phyloP scores from a whole-genome alignment of 2,329 filamentous ascomycete species.

The Fusarium subglutinans region DNA sequence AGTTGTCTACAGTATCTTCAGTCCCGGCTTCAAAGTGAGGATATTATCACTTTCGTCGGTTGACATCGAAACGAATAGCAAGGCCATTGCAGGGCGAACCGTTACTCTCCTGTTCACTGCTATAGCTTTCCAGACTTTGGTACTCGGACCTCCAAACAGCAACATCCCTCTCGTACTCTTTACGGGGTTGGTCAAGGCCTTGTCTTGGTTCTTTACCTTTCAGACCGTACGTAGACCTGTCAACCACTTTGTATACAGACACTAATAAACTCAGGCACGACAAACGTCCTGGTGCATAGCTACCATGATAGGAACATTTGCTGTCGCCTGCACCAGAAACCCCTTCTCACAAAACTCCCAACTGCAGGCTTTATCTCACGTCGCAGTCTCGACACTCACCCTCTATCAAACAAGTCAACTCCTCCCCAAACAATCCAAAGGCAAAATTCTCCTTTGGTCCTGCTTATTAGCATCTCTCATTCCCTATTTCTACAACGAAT shows the following conservation, averaged over 20 bases:
- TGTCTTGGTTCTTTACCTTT: constrained; percentile 49
- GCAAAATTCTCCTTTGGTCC: constrained; percentile 43
- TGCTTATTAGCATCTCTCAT: constrained; percentile 45
- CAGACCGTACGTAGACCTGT: constrained; percentile 41
- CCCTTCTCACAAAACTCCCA: constrained; percentile 43
- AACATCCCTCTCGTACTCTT: constrained; percentile 23
- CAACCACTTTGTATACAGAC: rapidly evolving
- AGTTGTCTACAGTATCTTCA: constrained; percentile 43
- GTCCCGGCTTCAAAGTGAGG: neutral
- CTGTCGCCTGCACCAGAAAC: constrained; percentile 43
- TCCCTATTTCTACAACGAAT: constrained; percentile 45
- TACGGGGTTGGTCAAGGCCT: constrained; percentile 45
- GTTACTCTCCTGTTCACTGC: constrained; percentile 24
- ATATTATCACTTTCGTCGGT: neutral
- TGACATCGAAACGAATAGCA: constrained; percentile 40
- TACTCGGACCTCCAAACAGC: constrained; percentile 38
- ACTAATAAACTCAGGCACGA: constrained; percentile 37
- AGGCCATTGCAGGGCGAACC: constrained; percentile 38
- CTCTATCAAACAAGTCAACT: constrained; percentile 46
- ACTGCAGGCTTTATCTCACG: constrained; percentile 37
- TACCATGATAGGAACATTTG: constrained; percentile 45
- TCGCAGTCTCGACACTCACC: constrained; percentile 43
- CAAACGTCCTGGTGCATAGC: constrained; percentile 47
- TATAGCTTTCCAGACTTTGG: constrained; percentile 26
- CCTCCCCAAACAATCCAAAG: constrained; percentile 45